phyloP scores from a whole-genome alignment of 139 green algal genomes.

The Coelastrella sp. region DNA sequence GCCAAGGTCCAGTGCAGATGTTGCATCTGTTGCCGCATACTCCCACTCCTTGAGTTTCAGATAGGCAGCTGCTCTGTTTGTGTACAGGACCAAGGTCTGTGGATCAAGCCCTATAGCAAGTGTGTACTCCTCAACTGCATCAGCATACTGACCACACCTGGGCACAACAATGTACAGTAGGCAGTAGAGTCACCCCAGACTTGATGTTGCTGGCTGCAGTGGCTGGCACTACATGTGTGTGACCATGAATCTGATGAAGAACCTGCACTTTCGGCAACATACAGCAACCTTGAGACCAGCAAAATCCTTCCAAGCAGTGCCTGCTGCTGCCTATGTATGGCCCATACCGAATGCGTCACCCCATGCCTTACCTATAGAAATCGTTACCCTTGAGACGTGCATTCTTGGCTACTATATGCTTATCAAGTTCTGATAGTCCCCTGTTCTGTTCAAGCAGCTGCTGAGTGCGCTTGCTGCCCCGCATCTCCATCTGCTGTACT shows the following conservation, averaged over 20 bases:
- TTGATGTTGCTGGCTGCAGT: background rate
- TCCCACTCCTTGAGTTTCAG: conserved; percentile 66
- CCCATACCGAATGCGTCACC: too few relatives aligned
- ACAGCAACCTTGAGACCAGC: too few relatives aligned
- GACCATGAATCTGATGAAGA: too few relatives aligned
- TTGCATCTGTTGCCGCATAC: conserved; percentile 61
- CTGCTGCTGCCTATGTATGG: too few relatives aligned
- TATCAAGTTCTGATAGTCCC: conserved; percentile 10
- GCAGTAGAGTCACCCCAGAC: background rate
- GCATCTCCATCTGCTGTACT: conserved; percentile 1
- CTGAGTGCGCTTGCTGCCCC: conserved; percentile 11
- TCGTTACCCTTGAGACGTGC: conserved; percentile 16
- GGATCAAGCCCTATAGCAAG: conserved; percentile 34
- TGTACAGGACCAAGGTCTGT: background rate
- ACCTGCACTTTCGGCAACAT: too few relatives aligned
- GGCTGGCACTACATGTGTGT: too few relatives aligned
- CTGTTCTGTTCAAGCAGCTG: conserved; percentile 18
- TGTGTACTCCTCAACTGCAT: conserved; percentile 57
- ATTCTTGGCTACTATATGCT: background rate
- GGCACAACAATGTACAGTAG: background rate
- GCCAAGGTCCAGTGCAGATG: conserved; percentile 44
- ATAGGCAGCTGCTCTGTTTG: conserved; percentile 66
- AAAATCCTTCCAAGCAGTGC: too few relatives aligned
- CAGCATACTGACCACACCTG: conserved; percentile 44
- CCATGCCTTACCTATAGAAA: conserved; percentile 12